These are phyloP conservation scores for Phytophthora multivora DNA, from an alignment of 352 stramenopile species.

Conservation along the genomic window DNA sequence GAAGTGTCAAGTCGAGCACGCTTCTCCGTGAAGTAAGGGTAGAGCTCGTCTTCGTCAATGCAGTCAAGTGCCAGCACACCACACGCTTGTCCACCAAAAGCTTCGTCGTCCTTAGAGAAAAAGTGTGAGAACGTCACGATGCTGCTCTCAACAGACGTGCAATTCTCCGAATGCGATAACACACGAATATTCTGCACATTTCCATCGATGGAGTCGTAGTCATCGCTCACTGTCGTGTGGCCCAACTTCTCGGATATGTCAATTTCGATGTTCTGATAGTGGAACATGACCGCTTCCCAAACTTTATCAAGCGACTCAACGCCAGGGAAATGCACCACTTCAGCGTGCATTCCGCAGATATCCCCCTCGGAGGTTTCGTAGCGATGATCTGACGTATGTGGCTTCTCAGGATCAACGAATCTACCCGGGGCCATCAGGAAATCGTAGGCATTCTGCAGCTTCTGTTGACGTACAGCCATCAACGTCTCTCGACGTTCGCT, in stretches of 20 bases:
- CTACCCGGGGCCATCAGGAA: constrained; percentile 26
- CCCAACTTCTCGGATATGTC: constrained; percentile 43
- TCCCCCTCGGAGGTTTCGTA: constrained; percentile 26
- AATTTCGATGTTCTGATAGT: constrained; percentile 50
- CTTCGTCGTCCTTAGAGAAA: constrained; percentile 4
- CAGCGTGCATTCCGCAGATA: constrained; percentile 27
- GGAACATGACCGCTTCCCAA: constrained; percentile 39
- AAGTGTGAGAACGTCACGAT: constrained; percentile 28
- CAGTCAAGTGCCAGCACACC: constrained; percentile 27
- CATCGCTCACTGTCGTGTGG: constrained; percentile 38
- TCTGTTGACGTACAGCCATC: constrained; percentile 23
- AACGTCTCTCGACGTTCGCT: constrained; percentile 31
- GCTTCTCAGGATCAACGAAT: constrained; percentile 24
- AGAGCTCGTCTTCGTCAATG: constrained; percentile 33
- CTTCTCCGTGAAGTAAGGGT: constrained; percentile 21
- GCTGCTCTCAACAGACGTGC: constrained; percentile 21
- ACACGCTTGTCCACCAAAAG: constrained; percentile 13
- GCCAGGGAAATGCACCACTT: constrained; percentile 32
- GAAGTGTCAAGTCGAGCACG: constrained; percentile 25
- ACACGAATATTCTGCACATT: constrained; percentile 30
- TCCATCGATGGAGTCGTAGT: constrained; percentile 34
- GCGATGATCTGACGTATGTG: constrained; percentile 18
- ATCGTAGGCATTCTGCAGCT: constrained; percentile 25
- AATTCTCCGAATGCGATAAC: constrained; percentile 15
- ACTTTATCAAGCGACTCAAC: constrained; percentile 36